Evolutionary conservation across 2,329 filamentous ascomycete species (phyloP), one percentile per base, ranked within the genome.

Genomic region (Aureobasidium sp.): DNA sequence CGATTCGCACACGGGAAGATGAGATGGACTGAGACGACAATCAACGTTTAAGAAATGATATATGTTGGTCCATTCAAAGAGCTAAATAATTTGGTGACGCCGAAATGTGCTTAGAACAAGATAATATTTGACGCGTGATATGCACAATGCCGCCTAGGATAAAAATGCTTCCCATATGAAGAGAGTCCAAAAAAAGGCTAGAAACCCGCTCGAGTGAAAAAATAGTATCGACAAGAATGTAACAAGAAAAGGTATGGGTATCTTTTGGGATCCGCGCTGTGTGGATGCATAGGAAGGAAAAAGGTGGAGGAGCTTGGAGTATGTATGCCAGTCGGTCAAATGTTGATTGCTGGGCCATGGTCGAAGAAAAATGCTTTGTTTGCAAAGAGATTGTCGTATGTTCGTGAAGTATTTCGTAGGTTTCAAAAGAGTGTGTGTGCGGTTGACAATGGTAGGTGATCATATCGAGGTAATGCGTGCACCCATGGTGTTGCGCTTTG

Each of bases 401-500:
- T 20, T 55, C 51, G 29, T 55, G 25, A 42, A 55, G 34, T 44
- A 14, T 25, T 42, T 53, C 51, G 51, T 55, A 55, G 51, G 51
- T 29, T 42, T 27, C 22, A 29, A 55, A 17, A 42, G 37, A 55
- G 51, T 42, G 51, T 55, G 25, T 3, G 51, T 31, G 36, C 42
- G 22, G 6, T 25, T 39, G 49, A 53, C 49, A 39, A 34, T 12
- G 20, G 51, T 27, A n/a, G 9, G 25, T n/a, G 37, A 20, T 60
- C 39, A 62, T 48, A 62, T 62, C 17, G 61, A 63, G n/a, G 61
- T 63, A 11, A 63, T 52, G 15, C 61, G 52, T 37, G 41, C 52
- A 22, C 41, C 53, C 6, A 51, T 34, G 25, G 52, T 25, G 17
- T 49, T 59, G 31, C 55, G 65, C 53, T 64, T 67, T 20, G 69